phyloP scores from a whole-genome alignment of 768 basidiomycete genomes.

The Mycena alexandri region DNA sequence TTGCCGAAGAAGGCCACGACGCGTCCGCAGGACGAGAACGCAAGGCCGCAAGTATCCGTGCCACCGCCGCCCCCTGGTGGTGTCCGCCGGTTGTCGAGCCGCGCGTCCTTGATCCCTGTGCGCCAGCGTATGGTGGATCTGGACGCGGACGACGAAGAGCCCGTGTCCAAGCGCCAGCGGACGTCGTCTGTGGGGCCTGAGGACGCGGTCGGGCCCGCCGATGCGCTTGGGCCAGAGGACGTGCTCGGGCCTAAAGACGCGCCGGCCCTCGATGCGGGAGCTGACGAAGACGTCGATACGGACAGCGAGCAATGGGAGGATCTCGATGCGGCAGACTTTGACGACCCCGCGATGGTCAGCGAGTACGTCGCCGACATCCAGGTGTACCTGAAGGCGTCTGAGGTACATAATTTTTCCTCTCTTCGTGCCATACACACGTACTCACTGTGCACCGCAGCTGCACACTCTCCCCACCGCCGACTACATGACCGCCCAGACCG shows the following conservation, averaged over 20 bases:
- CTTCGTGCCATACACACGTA: conserved; percentile 1
- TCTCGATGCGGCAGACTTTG: conserved; percentile 87
- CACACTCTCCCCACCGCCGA: conserved; percentile 82
- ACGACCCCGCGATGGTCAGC: conserved; percentile 92
- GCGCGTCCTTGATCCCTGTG: conserved; percentile 30
- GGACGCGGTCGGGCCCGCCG: conserved; percentile 54
- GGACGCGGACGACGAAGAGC: conserved; percentile 31
- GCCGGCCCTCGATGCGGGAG: conserved; percentile 50
- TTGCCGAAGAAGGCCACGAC: conserved; percentile 31
- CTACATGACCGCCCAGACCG: conserved; percentile 88
- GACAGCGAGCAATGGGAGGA: conserved; percentile 80
- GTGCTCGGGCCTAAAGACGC: conserved; percentile 56
- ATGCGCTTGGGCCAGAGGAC: conserved; percentile 53
- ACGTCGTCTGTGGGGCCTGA: conserved; percentile 49
- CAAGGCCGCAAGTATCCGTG: conserved; percentile 10
- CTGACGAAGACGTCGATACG: conserved; percentile 58
- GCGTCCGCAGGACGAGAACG: background rate
- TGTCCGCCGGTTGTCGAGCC: conserved; percentile 6
- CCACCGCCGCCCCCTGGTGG: background rate
- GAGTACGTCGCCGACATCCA: conserved; percentile 93
- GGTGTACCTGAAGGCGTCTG: conserved; percentile 83
- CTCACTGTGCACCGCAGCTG: conserved; percentile 56
- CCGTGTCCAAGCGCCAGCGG: conserved; percentile 28
- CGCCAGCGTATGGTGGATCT: conserved; percentile 14
- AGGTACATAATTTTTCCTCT: conserved; percentile 62